Conservation (phyloP, 208 protist genomes). For the Leishmania braziliensis region DNA sequence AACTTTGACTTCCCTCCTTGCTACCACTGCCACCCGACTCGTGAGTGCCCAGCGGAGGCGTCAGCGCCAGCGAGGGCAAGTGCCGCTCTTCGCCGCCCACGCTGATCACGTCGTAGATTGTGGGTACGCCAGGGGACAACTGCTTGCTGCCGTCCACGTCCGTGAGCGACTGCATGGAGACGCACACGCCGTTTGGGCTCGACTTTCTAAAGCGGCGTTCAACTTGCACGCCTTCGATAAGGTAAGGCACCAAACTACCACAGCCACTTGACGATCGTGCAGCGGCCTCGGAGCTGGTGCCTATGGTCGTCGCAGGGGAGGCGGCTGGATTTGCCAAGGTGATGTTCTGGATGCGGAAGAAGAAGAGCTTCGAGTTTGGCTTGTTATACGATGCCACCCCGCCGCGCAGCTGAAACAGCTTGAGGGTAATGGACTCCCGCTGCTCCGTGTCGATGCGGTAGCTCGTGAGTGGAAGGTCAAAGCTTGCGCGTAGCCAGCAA, state of each 20-base stretch:
- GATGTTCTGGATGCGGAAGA: slow-evolving; percentile 68
- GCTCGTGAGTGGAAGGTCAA: slow-evolving; percentile 58
- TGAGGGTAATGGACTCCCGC: slow-evolving; percentile 45
- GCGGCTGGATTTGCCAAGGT: slow-evolving; percentile 62
- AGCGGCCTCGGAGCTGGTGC: not conserved
- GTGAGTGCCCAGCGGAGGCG: not conserved
- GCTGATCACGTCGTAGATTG: slow-evolving; percentile 29
- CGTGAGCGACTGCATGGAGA: slow-evolving; percentile 19
- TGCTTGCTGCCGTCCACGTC: slow-evolving; percentile 21
- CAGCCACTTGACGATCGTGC: not conserved
- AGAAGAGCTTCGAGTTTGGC: slow-evolving; percentile 52
- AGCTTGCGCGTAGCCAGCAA: slow-evolving; percentile 61
- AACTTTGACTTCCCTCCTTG: slow-evolving; percentile 13
- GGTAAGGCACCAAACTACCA: slow-evolving; percentile 25
- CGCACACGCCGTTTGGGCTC: slow-evolving; percentile 12
- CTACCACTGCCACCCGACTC: slow-evolving; percentile 13
- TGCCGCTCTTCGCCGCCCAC: not conserved
- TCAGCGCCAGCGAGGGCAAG: not conserved
- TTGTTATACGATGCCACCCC: slow-evolving; percentile 60
- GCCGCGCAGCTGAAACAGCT: slow-evolving; percentile 55
- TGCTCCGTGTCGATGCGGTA: slow-evolving; percentile 58
- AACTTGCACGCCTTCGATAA: slow-evolving; percentile 30
- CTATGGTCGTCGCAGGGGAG: not conserved
- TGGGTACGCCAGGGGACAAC: slow-evolving; percentile 5
- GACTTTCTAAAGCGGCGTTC: slow-evolving; percentile 13